Base-by-base conservation (phyloP, 2,329 filamentous ascomycete species). In the Apiospora aurea region DNA sequence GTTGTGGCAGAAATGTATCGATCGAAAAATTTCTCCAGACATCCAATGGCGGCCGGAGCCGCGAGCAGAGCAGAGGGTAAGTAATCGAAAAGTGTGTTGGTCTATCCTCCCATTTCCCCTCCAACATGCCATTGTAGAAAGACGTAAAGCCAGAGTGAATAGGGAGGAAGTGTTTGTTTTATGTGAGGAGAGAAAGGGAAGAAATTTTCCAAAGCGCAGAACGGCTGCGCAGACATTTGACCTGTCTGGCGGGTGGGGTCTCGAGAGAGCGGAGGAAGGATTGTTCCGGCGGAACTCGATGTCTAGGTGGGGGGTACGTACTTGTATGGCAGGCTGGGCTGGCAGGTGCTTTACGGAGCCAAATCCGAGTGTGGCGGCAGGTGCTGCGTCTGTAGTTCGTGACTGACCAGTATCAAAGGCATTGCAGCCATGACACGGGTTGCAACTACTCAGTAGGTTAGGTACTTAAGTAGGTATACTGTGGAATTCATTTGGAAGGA, bases 91-190 rank as follows among this genome's bases (percentile, higher is more conserved):
- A 82, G 76, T 75, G 75, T 80, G 34, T 86, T 84, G 76, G 75
- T 90, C 89, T 91, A 77, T 88, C 89, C 88, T 89, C 86, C 88
- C 88, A 81, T 91, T 91, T 91, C 90, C 90, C 90, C 89, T 91
- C 90, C 87, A 87, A 83, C 83, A 84, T 87, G 85, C 85, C 87
- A 89, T 86, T 84, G 87, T 82, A 75, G 80, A 68, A 76, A 16
- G 80, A 84, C 84, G 81, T 64, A 85, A 87, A 88, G 85, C 85
- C 86, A 89, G 89, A 91, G 89, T 91, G 89, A 91, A 91, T 91
- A 90, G 87, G 88, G 83, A 86, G 85, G 85, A 85, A 84, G 82
- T 74, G 77, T 69, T 57, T 51, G 61, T 51, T 80, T 80, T 79
- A 83, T 84, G 84, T 79, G 83, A 84, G 84, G 80, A 79, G 79